Percentiles rank a stretch among this genome's conserved stretches.
These are phyloP conservation scores for Teratosphaeria pseudoeucalypti DNA, from an alignment of 2,329 filamentous ascomycete genomes.

Conservation along the genomic window DNA sequence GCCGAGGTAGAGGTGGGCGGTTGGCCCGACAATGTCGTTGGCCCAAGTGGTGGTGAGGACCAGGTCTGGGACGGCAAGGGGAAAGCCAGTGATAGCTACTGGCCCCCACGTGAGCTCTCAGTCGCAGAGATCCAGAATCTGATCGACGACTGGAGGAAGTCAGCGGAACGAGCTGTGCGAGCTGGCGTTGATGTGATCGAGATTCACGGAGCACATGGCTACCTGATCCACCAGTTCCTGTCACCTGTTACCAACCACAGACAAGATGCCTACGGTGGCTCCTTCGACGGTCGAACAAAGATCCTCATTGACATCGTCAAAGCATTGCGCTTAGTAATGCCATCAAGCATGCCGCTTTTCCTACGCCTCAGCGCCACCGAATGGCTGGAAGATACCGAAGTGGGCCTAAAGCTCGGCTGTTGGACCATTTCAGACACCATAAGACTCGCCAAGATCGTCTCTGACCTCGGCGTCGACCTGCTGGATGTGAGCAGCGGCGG, in stretches of 20 bases:
- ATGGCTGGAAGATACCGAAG: constrained; percentile 55
- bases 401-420: constrained; percentile 41
- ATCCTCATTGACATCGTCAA: constrained; percentile 32
- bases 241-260: constrained; percentile 31
- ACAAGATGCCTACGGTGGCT: constrained; percentile 34
- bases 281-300: constrained; percentile 29
- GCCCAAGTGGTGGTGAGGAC: constrained; percentile 39
- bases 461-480: constrained; percentile 67
- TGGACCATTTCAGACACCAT: constrained; percentile 59
- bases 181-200: constrained; percentile 71
- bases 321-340: constrained; percentile 16
- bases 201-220: constrained; percentile 71
- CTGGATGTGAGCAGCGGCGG: constrained; percentile 74
- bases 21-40: constrained; percentile 45
- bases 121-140: constrained; percentile 55
- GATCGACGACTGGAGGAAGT: constrained; percentile 52
- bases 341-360: constrained; percentile 53
- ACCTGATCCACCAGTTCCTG: constrained; percentile 51
- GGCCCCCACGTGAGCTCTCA: constrained; percentile 42
- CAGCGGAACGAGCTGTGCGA: constrained; percentile 42
- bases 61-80: constrained; percentile 29
- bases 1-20: constrained; percentile 42
- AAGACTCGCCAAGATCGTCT: constrained; percentile 55
- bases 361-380: constrained; percentile 62
- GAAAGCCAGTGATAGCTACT: constrained; percentile 26